A percentile compares a stretch with the other conserved stretches of the same genome.
These are phyloP conservation scores for Kodamaea kaohsiungensis DNA, from an alignment of 805 yeast species.

Conservation along the genomic window DNA sequence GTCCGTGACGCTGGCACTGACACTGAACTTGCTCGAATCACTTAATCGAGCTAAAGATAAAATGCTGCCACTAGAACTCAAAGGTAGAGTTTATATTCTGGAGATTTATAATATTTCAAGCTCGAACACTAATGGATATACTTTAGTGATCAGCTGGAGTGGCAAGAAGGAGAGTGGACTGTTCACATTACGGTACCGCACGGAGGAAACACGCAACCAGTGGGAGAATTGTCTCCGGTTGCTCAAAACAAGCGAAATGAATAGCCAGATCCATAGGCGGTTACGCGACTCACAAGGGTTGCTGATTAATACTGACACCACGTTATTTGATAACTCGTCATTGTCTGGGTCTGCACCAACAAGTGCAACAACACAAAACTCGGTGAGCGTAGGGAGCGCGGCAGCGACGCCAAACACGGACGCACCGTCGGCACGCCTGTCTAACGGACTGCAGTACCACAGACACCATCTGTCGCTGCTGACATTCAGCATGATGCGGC, in stretches of 20 bases:
- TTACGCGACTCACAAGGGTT: slow-evolving; percentile 35
- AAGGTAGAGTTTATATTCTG: slow-evolving; percentile 80
- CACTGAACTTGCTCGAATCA: slow-evolving; percentile 37
- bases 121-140: slow-evolving; percentile 49
- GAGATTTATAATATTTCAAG: slow-evolving; percentile 50
- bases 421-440: slow-evolving; percentile 20
- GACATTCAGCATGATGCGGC: slow-evolving; percentile 45
- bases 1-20: slow-evolving; percentile 38
- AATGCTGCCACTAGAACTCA: slow-evolving; percentile 49
- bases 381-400: slow-evolving; percentile 1
- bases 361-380: slow-evolving; percentile 1
- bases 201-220: slow-evolving; percentile 78
- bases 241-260: slow-evolving; percentile 45
- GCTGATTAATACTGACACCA: slow-evolving; percentile 24
- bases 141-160: slow-evolving; percentile 73
- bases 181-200: slow-evolving; percentile 76
- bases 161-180: slow-evolving; percentile 86
- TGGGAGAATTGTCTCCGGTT: slow-evolving; percentile 73
- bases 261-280: slow-evolving; percentile 36
- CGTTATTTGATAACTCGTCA: slow-evolving; percentile 20
- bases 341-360: slow-evolving; percentile 1
- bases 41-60: slow-evolving; percentile 31
- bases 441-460: slow-evolving; percentile 31
- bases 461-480: slow-evolving; percentile 46
- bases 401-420: slow-evolving; percentile 4